Percentiles rank a stretch among this genome's conserved stretches.
Conservation (phyloP, 2,329 filamentous ascomycete genomes). For the Colletotrichum aenigma region DNA sequence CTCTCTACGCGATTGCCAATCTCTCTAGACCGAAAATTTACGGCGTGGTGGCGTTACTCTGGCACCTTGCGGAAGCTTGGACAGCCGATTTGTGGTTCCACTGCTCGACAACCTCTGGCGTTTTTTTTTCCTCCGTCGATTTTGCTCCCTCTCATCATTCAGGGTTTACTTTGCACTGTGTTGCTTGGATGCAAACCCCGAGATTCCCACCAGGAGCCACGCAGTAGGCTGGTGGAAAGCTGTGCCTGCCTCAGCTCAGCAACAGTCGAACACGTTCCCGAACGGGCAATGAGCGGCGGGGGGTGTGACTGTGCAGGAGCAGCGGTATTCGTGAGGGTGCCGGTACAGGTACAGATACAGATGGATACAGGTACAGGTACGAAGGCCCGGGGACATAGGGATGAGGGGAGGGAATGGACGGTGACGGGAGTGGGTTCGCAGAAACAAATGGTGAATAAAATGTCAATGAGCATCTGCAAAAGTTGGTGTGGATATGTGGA, state of each 20-base stretch:
- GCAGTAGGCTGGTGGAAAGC: neutral
- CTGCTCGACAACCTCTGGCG: neutral
- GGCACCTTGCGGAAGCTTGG: conserved; percentile 20
- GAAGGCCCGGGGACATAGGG: neutral
- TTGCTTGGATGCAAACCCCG: neutral
- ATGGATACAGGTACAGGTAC: neutral
- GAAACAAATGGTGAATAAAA: neutral
- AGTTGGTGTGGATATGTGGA: neutral
- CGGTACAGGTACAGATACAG: neutral
- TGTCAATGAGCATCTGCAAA: neutral
- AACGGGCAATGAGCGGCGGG: conserved; percentile 1
- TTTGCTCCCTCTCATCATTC: neutral
- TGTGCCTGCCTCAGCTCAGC: conserved; percentile 1
- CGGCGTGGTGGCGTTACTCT: conserved; percentile 22
- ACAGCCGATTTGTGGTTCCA: conserved; percentile 22
- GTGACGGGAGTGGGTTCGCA: neutral
- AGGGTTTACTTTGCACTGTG: conserved; percentile 6
- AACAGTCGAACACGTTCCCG: conserved; percentile 2
- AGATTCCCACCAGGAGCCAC: neutral
- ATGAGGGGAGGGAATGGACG: neutral
- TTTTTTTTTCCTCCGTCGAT: neutral
- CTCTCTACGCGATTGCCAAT: conserved; percentile 14
- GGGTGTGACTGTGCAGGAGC: neutral
- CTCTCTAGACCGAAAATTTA: conserved; percentile 12
- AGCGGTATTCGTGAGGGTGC: neutral